phyloP scores from a whole-genome alignment of 1,139 yeast species.

The Groenewaldozyma auringiensis region DNA sequence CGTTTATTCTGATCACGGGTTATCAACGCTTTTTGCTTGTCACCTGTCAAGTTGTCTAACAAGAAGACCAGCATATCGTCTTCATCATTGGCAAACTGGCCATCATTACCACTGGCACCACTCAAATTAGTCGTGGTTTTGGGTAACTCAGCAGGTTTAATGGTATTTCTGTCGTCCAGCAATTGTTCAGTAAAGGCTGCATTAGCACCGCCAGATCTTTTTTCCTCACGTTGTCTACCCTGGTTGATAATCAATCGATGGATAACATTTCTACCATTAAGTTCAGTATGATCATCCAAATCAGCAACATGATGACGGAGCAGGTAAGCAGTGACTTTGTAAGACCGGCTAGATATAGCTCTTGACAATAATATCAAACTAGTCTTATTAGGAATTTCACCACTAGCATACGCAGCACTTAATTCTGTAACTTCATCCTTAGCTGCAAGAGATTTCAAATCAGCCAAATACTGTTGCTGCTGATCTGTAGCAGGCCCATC shows the following conservation, averaged over 20 bases:
- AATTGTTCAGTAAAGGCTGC: background rate
- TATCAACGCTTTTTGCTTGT: slow-evolving; percentile 47
- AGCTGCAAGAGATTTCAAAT: slow-evolving; percentile 16
- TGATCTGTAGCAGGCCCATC: background rate
- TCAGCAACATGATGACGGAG: slow-evolving; percentile 41
- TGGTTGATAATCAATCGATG: slow-evolving; percentile 74
- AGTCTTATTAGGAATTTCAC: slow-evolving; percentile 31
- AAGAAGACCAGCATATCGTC: slow-evolving; percentile 49
- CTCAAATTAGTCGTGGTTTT: slow-evolving; percentile 36
- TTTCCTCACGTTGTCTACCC: slow-evolving; percentile 45
- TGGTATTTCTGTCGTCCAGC: slow-evolving; percentile 10
- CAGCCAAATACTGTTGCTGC: slow-evolving; percentile 9
- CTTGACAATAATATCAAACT: slow-evolving; percentile 53
- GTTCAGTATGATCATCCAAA: slow-evolving; percentile 48
- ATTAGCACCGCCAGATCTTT: slow-evolving; percentile 8
- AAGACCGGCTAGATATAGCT: slow-evolving; percentile 47
- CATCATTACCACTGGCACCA: slow-evolving; percentile 59
- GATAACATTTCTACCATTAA: slow-evolving; percentile 74
- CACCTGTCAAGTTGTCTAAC: slow-evolving; percentile 44
- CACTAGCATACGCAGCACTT: slow-evolving; percentile 4
- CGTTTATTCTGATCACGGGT: slow-evolving; percentile 69
- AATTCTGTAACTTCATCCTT: slow-evolving; percentile 27
- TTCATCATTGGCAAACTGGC: slow-evolving; percentile 37
- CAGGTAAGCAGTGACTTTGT: slow-evolving; percentile 49
- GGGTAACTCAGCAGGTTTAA: slow-evolving; percentile 46